Conservation (phyloP, 1,139 yeast genomes). For the Debaryomyces coudertii region DNA sequence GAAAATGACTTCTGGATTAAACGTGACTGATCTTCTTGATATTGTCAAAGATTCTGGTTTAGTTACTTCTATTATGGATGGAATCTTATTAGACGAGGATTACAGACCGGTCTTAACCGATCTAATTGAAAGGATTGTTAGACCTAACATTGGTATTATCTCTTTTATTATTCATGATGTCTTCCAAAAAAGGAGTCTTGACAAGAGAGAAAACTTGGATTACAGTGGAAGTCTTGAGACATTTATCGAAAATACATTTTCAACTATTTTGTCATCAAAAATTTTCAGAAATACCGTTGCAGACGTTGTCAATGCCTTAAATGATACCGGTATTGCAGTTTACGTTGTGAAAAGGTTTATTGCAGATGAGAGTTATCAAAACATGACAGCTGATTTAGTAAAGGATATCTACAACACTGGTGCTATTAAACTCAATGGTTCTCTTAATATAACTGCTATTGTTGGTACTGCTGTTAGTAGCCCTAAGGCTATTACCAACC, state of each 20-base stretch:
- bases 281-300: slow-evolving; percentile 29
- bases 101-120: slow-evolving; percentile 43
- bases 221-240: slow-evolving; percentile 28
- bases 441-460: slow-evolving; percentile 33
- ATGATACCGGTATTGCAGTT: slow-evolving; percentile 47
- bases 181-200: slow-evolving; percentile 23
- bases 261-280: slow-evolving; percentile 34
- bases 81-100: slow-evolving; percentile 38
- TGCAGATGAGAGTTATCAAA: slow-evolving; percentile 39
- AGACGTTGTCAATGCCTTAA: slow-evolving; percentile 40
- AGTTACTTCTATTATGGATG: slow-evolving; percentile 36
- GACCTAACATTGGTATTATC: slow-evolving; percentile 33
- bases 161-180: slow-evolving; percentile 28
- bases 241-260: slow-evolving; percentile 36
- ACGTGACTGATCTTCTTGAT: slow-evolving; percentile 28
- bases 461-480: slow-evolving; percentile 29
- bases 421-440: slow-evolving; percentile 25
- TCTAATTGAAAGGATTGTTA: slow-evolving; percentile 35
- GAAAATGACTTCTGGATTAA: slow-evolving; percentile 22
- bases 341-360: slow-evolving; percentile 41
- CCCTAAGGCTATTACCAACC: slow-evolving; percentile 26
- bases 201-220: slow-evolving; percentile 23
- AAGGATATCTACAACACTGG: slow-evolving; percentile 31
- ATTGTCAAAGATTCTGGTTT: slow-evolving; percentile 40
- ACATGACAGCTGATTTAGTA: slow-evolving; percentile 38